A percentile compares a stretch with the other conserved stretches of the same genome.
Conservation (phyloP, 2,329 filamentous ascomycete genomes). For the Aspergillus proliferans region DNA sequence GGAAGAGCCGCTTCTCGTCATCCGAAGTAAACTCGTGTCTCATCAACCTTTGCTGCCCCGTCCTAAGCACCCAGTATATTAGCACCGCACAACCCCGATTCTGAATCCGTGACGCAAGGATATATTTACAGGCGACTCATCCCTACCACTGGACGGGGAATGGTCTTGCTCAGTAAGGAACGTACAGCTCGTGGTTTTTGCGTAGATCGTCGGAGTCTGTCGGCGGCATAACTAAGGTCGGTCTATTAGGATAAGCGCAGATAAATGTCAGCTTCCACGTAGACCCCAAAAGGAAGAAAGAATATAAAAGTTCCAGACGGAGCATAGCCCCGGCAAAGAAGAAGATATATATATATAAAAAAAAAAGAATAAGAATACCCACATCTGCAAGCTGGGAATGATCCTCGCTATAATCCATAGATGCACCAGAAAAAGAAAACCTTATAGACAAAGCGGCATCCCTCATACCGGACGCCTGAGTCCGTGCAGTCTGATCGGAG, state of each 20-base stretch:
- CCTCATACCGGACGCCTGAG: constrained; percentile 18
- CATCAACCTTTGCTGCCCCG: constrained; percentile 7
- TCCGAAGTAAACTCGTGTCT: constrained; percentile 12
- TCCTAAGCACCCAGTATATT: constrained; percentile 10
- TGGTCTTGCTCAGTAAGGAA: constrained; percentile 12
- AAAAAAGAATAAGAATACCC: constrained; percentile 1
- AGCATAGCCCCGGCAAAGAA: not conserved
- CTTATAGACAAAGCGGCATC: constrained; percentile 10
- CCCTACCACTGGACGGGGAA: constrained; percentile 13
- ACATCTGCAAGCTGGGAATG: not conserved
- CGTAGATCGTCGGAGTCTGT: constrained; percentile 6
- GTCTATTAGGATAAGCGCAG: constrained; percentile 1
- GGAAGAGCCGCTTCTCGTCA: constrained; percentile 21
- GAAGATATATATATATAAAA: not conserved
- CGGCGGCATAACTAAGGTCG: constrained; percentile 15
- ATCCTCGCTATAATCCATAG: constrained; percentile 1
- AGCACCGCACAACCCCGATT: constrained; percentile 2
- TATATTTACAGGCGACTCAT: constrained; percentile 20
- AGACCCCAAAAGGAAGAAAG: not conserved
- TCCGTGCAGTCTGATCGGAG: constrained; percentile 15
- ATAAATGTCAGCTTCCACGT: not conserved
- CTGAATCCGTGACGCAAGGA: constrained; percentile 1
- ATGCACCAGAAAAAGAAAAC: constrained; percentile 2
- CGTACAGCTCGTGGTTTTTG: constrained; percentile 12
- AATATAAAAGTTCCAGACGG: constrained; percentile 2